Evolutionary conservation across 139 green algal species (phyloP).

Genomic region (Haematococcus sp.): DNA sequence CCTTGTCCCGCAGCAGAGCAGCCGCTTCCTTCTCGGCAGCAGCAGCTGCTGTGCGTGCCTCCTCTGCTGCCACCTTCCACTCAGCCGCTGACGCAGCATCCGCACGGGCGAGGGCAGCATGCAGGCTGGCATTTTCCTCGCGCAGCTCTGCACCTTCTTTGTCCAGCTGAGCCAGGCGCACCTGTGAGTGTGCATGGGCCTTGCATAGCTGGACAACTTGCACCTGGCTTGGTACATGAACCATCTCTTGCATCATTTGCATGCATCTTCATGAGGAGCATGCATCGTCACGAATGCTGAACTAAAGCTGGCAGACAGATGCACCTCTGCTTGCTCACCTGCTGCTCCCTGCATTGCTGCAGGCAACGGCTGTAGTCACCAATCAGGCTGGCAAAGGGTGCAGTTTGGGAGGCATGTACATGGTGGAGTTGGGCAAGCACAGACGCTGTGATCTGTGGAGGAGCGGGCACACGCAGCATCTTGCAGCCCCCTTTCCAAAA

Average conservation of each 20-base stretch:
- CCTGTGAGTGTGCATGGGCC: too few species aligned
- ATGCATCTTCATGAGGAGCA: too few species aligned
- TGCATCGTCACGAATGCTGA: too few species aligned
- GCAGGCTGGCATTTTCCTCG: conserved; percentile 48
- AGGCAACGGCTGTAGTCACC: conserved; percentile 44
- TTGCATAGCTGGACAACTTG: too few species aligned
- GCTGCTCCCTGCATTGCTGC: conserved; percentile 42
- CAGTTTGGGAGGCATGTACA: conserved; percentile 21
- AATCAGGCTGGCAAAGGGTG: conserved; percentile 43
- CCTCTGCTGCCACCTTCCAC: conserved; percentile 6
- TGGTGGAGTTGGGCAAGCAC: conserved; percentile 19
- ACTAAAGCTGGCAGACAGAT: too few species aligned
- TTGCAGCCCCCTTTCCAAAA: too few species aligned
- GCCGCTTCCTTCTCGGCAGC: too few species aligned
- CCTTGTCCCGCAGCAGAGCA: too few species aligned
- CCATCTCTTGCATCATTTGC: too few species aligned
- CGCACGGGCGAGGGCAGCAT: conserved; percentile 5
- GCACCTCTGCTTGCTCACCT: conserved; percentile 24
- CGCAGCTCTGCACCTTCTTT: conserved; percentile 74
- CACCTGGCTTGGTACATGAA: too few species aligned
- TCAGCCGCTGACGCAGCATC: conserved; percentile 26
- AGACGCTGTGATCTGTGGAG: neutral
- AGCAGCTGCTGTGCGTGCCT: too few species aligned
- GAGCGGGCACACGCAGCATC: neutral
- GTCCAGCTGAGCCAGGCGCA: conserved; percentile 67